Evolutionary conservation across 345 rosid species (phyloP).

Genomic region (Streptanthus diversifolius): DNA sequence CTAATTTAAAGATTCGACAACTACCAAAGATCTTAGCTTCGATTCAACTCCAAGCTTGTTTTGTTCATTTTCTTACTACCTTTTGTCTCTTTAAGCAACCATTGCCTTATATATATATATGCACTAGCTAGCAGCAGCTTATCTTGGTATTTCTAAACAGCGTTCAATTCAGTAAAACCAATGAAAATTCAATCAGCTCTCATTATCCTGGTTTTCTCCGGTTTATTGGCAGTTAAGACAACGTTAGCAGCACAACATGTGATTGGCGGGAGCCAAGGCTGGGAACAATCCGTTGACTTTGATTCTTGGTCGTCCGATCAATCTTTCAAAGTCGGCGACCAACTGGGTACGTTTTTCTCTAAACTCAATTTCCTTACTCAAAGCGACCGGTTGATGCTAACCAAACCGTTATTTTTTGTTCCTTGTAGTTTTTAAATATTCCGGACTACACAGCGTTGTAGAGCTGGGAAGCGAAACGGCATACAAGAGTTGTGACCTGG

Average conservation of each 20-base stretch:
- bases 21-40: slow-evolving; percentile 43
- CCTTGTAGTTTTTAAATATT: slow-evolving; percentile 67
- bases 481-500: slow-evolving; percentile 75
- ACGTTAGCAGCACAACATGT: slow-evolving; percentile 52
- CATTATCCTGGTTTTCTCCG: slow-evolving; percentile 37
- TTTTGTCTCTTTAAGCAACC: slow-evolving; percentile 9
- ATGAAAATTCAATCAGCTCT: slow-evolving; percentile 36
- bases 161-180: neutral
- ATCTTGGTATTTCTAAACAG: neutral
- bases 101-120: slow-evolving; percentile 20
- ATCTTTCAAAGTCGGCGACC: slow-evolving; percentile 80
- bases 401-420: neutral
- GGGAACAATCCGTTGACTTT: slow-evolving; percentile 77
- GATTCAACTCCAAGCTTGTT: slow-evolving; percentile 64
- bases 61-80: slow-evolving; percentile 21
- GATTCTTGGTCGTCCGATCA: slow-evolving; percentile 61
- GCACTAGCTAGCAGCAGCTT: slow-evolving; percentile 7
- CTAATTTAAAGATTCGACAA: slow-evolving; percentile 18
- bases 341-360: slow-evolving; percentile 49
- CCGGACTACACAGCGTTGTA: slow-evolving; percentile 82
- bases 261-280: slow-evolving; percentile 91
- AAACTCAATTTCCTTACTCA: neutral
- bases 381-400: slow-evolving; percentile 13
- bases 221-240: slow-evolving; percentile 30
- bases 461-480: slow-evolving; percentile 67